Percentiles rank a stretch among this genome's conserved stretches.
These are phyloP conservation scores for Whalleya microplaca DNA, from an alignment of 2,329 filamentous ascomycete genomes.

Conservation along the genomic window DNA sequence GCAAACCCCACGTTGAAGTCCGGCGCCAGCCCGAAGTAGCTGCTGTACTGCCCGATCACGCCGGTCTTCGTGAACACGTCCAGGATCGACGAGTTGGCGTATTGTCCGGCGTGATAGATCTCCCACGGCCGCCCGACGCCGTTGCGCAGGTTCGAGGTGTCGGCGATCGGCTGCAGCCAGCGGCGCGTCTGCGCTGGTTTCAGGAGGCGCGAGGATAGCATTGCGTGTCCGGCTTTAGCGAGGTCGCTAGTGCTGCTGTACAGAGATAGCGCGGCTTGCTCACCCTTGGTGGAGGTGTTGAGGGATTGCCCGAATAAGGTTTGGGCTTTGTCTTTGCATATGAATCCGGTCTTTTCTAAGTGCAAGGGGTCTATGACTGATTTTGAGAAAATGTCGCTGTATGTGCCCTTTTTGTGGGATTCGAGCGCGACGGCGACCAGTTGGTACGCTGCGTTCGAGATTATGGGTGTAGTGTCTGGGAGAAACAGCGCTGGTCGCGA, in stretches of 20 bases:
- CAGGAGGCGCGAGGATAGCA: constrained; percentile 30
- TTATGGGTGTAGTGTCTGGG: constrained; percentile 29
- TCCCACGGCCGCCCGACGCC: constrained; percentile 41
- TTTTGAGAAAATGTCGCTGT: constrained; percentile 5
- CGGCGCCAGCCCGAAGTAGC: constrained; percentile 31
- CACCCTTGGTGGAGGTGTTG: constrained; percentile 15
- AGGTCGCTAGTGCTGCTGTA: constrained; percentile 27
- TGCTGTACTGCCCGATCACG: constrained; percentile 33
- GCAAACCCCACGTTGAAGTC: constrained; percentile 34
- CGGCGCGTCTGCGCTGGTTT: constrained; percentile 31
- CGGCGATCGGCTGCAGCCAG: constrained; percentile 35
- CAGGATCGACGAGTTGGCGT: constrained; percentile 28
- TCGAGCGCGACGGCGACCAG: constrained; percentile 29
- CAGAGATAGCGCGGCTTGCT: constrained; percentile 26
- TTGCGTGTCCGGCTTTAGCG: constrained; percentile 24
- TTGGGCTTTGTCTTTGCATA: neutral
- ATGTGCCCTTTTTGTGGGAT: neutral
- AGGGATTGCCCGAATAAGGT: constrained; percentile 18
- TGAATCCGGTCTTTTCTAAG: constrained; percentile 19
- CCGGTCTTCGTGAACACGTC: constrained; percentile 37
- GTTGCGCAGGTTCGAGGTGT: constrained; percentile 41
- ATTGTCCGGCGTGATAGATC: constrained; percentile 34
- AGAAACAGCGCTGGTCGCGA: constrained; percentile 21
- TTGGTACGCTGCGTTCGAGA: constrained; percentile 33
- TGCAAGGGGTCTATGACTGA: constrained; percentile 23